phyloP scores from a whole-genome alignment of 2,329 filamentous ascomycete species.

The Dothistroma septosporum region DNA sequence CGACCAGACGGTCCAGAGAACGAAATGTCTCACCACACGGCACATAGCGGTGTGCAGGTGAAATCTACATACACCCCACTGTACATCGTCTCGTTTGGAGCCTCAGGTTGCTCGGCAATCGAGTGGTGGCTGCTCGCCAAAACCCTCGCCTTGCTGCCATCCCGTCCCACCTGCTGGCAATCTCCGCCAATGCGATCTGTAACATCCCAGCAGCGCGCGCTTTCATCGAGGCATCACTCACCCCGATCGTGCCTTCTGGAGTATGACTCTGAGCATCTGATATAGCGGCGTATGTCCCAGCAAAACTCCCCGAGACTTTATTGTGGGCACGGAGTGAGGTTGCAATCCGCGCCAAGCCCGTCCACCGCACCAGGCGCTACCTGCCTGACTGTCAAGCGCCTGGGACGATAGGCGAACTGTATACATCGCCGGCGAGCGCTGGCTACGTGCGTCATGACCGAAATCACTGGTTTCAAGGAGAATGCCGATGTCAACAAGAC shows the following conservation, averaged over 20 bases:
- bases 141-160: neutral
- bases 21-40: neutral
- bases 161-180: neutral
- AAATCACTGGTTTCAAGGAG: constrained; percentile 19
- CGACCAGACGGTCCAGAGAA: too few relatives aligned
- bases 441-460: constrained; percentile 17
- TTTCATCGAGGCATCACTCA: neutral
- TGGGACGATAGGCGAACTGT: neutral
- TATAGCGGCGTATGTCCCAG: neutral
- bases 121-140: too few relatives aligned
- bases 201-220: neutral
- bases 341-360: neutral
- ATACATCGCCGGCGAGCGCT: neutral
- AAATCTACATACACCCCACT: neutral
- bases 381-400: too few relatives aligned
- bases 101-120: neutral
- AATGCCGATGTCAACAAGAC: constrained; percentile 19
- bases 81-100: neutral
- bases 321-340: neutral
- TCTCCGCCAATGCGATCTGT: neutral
- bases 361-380: neutral
- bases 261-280: neutral
- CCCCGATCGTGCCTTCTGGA: neutral
- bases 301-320: neutral
- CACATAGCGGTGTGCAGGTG: neutral